These are phyloP conservation scores for Oryza rufipogon DNA, from an alignment of 176 grass and related monocot species.

Conservation along the genomic window DNA sequence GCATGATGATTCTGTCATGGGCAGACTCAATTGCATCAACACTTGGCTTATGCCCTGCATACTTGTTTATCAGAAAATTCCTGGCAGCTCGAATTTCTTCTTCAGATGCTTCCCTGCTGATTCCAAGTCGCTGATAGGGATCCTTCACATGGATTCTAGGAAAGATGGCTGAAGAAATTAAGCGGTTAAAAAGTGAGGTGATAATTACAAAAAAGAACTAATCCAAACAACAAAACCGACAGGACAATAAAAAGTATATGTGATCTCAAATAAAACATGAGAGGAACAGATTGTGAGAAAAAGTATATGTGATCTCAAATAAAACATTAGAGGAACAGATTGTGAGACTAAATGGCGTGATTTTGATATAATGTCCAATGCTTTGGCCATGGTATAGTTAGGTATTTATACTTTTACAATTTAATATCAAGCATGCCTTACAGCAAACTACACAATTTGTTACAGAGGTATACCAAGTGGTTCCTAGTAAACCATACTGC, in stretches of 20 bases:
- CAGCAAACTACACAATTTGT: slow-evolving; percentile 15
- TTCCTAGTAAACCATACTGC: not conserved
- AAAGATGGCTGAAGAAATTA: slow-evolving; percentile 78
- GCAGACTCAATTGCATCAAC: slow-evolving; percentile 94
- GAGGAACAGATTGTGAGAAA: slow-evolving; percentile 2
- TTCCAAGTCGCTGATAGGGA: slow-evolving; percentile 79
- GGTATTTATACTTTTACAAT: slow-evolving; percentile 21
- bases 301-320: not conserved
- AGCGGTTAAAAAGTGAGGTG: slow-evolving; percentile 2
- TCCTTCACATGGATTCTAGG: slow-evolving; percentile 88
- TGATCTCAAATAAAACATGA: slow-evolving; percentile 17
- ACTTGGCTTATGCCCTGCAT: slow-evolving; percentile 83
- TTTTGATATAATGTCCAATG: not conserved
- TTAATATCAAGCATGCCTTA: slow-evolving; percentile 5
- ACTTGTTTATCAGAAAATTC: slow-evolving; percentile 86
- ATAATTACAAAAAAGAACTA: slow-evolving; percentile 27
- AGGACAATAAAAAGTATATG: not conserved
- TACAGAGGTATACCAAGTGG: not conserved
- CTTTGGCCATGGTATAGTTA: not conserved
- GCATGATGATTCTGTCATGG: slow-evolving; percentile 88
- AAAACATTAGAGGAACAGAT: slow-evolving; percentile 20
- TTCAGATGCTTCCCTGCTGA: slow-evolving; percentile 91
- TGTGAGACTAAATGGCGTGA: not conserved
- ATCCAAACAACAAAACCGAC: slow-evolving; percentile 2
- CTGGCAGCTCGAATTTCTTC: slow-evolving; percentile 98